These are phyloP conservation scores for Trichoderma atroviride DNA, from an alignment of 2,329 filamentous ascomycete genomes.

Conservation along the genomic window DNA sequence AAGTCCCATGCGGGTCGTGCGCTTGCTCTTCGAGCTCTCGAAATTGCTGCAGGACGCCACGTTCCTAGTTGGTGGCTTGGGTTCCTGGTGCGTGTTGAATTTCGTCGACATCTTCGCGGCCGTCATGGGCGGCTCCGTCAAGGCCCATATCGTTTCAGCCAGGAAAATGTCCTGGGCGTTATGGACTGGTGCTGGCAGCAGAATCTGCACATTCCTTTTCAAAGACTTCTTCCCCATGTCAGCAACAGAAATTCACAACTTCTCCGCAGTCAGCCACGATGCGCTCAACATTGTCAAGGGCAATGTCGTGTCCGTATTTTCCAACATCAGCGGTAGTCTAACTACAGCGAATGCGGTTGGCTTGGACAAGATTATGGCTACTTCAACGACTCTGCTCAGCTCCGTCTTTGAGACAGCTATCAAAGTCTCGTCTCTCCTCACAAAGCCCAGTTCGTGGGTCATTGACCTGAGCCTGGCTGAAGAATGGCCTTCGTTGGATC, in stretches of 20 bases:
- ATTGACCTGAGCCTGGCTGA: constrained; percentile 56
- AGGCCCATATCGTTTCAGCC: constrained; percentile 36
- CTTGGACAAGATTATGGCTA: constrained; percentile 35
- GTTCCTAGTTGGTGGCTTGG: constrained; percentile 64
- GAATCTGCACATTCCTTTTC: constrained; percentile 54
- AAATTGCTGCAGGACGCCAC: constrained; percentile 77
- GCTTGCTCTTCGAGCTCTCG: constrained; percentile 71
- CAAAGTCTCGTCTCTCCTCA: constrained; percentile 35
- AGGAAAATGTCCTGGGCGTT: constrained; percentile 48
- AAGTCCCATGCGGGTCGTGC: constrained; percentile 76
- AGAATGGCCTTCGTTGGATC: constrained; percentile 48
- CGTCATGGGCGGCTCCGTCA: constrained; percentile 39
- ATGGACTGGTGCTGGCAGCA: constrained; percentile 47
- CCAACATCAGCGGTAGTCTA: constrained; percentile 43
- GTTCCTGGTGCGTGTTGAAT: constrained; percentile 49
- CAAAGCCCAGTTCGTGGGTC: constrained; percentile 59
- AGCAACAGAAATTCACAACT: constrained; percentile 70
- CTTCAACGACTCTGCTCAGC: not conserved
- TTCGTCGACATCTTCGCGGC: constrained; percentile 44
- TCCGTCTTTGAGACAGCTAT: constrained; percentile 31
- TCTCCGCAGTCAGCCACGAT: constrained; percentile 75
- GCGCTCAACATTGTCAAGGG: constrained; percentile 64
- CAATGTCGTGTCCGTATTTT: constrained; percentile 49
- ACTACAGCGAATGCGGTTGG: constrained; percentile 51
- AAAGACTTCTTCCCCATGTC: constrained; percentile 55